Conservation (phyloP, 1,284 basidiomycete species). For the Phenoliferia sp. region DNA sequence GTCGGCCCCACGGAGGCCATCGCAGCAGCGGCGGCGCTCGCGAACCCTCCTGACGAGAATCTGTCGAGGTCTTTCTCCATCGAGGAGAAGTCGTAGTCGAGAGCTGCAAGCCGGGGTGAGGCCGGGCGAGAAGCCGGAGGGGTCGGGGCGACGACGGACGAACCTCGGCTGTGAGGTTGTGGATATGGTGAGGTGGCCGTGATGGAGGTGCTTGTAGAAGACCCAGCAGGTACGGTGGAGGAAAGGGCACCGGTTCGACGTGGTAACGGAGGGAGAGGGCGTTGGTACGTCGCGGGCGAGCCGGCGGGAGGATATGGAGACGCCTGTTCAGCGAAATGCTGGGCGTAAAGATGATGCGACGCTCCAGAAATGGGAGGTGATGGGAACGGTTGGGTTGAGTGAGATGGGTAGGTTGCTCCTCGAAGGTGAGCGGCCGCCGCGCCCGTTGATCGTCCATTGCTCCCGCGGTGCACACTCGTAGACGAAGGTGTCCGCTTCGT, state of each 20-base stretch:
- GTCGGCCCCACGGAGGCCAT: slow-evolving; percentile 26
- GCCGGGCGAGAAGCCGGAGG: background rate
- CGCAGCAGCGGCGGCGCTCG: slow-evolving; percentile 28
- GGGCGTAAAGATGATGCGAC: background rate
- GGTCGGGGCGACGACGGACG: background rate
- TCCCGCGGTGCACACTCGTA: background rate
- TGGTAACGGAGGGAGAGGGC: slow-evolving; percentile 21
- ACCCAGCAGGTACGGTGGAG: background rate
- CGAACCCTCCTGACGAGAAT: slow-evolving; percentile 29
- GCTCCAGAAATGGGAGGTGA: background rate
- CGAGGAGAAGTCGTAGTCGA: slow-evolving; percentile 30
- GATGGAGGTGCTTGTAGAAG: background rate
- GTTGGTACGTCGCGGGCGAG: slow-evolving; percentile 7
- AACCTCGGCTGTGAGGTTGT: background rate
- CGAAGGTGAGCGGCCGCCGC: background rate
- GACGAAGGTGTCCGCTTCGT: background rate
- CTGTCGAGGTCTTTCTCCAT: slow-evolving; percentile 31
- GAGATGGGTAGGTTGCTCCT: background rate
- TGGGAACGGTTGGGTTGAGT: background rate
- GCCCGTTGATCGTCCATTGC: background rate
- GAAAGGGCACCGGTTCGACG: background rate
- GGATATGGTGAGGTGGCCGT: background rate
- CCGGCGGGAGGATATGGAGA: background rate
- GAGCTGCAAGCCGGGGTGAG: slow-evolving; percentile 2
- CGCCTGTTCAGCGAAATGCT: background rate